Evolutionary conservation across 2,329 filamentous ascomycete genomes (phyloP).

Genomic region (Acrodontium crateriforme): DNA sequence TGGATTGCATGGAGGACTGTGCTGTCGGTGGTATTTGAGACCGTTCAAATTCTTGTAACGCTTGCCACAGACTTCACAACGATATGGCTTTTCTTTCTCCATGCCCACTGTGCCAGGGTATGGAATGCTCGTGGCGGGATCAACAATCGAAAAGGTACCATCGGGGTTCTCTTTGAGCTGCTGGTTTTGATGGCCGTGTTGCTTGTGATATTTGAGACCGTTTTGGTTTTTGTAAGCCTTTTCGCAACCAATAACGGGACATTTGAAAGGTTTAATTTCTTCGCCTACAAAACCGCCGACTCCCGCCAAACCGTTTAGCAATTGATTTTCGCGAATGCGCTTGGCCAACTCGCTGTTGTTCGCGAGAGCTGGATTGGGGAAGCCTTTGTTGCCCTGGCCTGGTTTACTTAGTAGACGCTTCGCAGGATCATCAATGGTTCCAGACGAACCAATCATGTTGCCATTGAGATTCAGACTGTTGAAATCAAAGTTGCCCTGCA

Average conservation of each 20-base stretch:
- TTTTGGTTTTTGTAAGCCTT: slow-evolving; percentile 99
- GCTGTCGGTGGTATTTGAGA: slow-evolving; percentile 67
- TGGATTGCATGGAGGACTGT: slow-evolving; percentile 81
- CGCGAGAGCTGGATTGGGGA: slow-evolving; percentile 49
- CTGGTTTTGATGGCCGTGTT: slow-evolving; percentile 91
- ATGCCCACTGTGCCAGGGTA: slow-evolving; percentile 97
- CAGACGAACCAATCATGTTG: slow-evolving; percentile 36
- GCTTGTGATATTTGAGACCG: slow-evolving; percentile 78
- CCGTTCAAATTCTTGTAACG: slow-evolving; percentile 98
- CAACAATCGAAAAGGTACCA: slow-evolving; percentile 95
- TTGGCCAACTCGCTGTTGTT: slow-evolving; percentile 62
- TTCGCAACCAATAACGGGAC: slow-evolving; percentile 94
- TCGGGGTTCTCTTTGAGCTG: slow-evolving; percentile 93
- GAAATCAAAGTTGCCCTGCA: slow-evolving; percentile 26
- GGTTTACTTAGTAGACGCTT: slow-evolving; percentile 80
- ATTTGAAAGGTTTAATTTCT: slow-evolving; percentile 95
- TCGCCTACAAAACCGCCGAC: slow-evolving; percentile 48
- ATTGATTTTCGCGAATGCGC: slow-evolving; percentile 49
- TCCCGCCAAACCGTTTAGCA: slow-evolving; percentile 40
- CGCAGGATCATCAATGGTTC: slow-evolving; percentile 76
- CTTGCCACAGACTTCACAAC: slow-evolving; percentile 93
- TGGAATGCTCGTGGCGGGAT: slow-evolving; percentile 83
- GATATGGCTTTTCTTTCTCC: slow-evolving; percentile 99
- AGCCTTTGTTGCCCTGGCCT: slow-evolving; percentile 44
- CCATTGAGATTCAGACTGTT: slow-evolving; percentile 41